A percentile compares a stretch with the other conserved stretches of the same genome.
These are phyloP conservation scores for Gentiana macrophylla DNA, from an alignment of 257 asterid species.

Conservation along the genomic window DNA sequence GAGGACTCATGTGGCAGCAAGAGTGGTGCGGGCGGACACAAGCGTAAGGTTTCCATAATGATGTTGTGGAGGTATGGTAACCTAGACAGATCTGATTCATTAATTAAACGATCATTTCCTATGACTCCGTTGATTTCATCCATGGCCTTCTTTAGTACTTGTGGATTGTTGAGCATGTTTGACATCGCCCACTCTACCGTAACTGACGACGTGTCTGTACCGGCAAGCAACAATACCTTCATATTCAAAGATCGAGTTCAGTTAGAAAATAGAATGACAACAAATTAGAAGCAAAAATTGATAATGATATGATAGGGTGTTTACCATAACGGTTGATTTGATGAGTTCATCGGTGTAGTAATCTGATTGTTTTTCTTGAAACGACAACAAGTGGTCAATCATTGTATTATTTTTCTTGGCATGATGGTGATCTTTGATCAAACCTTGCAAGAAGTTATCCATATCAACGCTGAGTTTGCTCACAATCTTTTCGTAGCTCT, in stretches of 20 bases:
- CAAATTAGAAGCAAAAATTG: no score
- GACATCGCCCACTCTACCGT: conserved; percentile 15
- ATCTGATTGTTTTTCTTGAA: conserved; percentile 6
- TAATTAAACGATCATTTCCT: conserved; percentile 8
- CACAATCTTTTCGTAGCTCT: conserved; percentile 12
- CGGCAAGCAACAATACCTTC: conserved; percentile 3
- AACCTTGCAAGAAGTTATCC: conserved; percentile 35
- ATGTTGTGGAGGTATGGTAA: conserved; percentile 11
- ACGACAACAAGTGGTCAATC: conserved; percentile 26
- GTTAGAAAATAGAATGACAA: no score
- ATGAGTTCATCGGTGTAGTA: conserved; percentile 7
- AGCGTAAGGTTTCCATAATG: conserved; percentile 15
- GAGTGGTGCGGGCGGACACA: conserved; percentile 7
- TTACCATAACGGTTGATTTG: conserved; percentile 7
- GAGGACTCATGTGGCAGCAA: conserved; percentile 21
- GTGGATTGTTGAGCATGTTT: conserved; percentile 17
- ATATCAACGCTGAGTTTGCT: conserved; percentile 9
- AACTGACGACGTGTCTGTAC: conserved; percentile 9
- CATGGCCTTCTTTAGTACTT: conserved; percentile 9
- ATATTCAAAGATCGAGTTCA: no score
- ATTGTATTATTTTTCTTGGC: conserved; percentile 19
- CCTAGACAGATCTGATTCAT: conserved; percentile 12
- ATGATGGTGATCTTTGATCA: conserved; percentile 32
- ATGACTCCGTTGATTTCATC: conserved; percentile 6
- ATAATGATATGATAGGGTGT: no score